Base-by-base conservation (phyloP, 257 asterid species). In the Lycium barbarum region DNA sequence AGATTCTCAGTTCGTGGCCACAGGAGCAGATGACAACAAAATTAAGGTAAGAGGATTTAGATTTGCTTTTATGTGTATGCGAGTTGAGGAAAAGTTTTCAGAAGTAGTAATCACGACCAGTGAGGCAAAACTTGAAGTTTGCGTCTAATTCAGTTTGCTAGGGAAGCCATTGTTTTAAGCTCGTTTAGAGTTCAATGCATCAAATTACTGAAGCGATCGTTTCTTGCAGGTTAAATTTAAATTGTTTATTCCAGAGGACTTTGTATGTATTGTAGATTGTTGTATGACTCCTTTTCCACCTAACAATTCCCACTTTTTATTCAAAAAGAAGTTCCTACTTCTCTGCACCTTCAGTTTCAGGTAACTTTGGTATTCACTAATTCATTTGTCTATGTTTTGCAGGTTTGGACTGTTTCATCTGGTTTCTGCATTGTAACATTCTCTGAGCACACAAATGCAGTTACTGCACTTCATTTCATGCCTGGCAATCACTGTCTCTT, bases 1-100 rank as follows among this genome's bases (percentile, higher is more conserved):
- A 43, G 99, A 97, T 91, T 95, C 99, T 10, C 99, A 97, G 89
- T 91, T 97, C 76, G 87, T 97, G 91, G 99, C 98, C 82, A 97
- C 99, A 0, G 99, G 99, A 68, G 97, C 99, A 51, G 99, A 95
- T 89, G 99, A 97, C 89, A 94, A 97, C 92, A 97, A 97, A 89
- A 90, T 97, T 88, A 97, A 97, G 98, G 99, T 92, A 84, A 70
- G 86, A 49, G 62, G 18, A 59, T 70, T 66, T 47, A 38, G 17
- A 78, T 40, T 65, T 72, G 18, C 66, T n/a, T 70, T 54, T 45
- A 51, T 78, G 26, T 78, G 14, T 33, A 53, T 53, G 66, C 22
- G 51, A 51, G 62, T 51, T 53, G 20, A 53, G 33, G 15, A 78
- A 14, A 26, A 38, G 13, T 17, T 53, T 15, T 54, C 49, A 53